phyloP scores from a whole-genome alignment of 2,329 filamentous ascomycete genomes.

The Beauveria brongniartii region DNA sequence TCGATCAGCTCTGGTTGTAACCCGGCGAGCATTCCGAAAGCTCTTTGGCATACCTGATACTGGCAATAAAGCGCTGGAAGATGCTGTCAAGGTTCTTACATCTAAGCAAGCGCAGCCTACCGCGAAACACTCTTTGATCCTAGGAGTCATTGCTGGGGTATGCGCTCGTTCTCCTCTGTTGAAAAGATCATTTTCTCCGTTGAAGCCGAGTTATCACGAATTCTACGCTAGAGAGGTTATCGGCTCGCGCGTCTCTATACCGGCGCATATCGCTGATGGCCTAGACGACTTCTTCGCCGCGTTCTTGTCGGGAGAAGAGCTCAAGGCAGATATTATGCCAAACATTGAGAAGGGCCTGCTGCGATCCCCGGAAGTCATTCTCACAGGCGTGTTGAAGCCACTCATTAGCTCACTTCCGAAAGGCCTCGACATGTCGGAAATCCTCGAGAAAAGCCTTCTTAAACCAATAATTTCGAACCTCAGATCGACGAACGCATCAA shows the following conservation, averaged over 20 bases:
- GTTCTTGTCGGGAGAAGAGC: conserved; percentile 66
- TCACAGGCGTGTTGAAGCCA: conserved; percentile 69
- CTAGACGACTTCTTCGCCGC: conserved; percentile 74
- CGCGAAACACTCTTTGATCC: conserved; percentile 64
- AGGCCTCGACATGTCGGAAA: conserved; percentile 67
- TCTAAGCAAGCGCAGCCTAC: conserved; percentile 56
- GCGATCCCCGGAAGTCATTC: conserved; percentile 80
- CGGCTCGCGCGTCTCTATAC: conserved; percentile 64
- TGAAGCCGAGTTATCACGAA: conserved; percentile 65
- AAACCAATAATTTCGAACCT: conserved; percentile 85
- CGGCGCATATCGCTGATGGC: conserved; percentile 62
- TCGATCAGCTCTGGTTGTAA: conserved; percentile 67
- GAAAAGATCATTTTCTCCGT: conserved; percentile 50
- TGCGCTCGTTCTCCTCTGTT: conserved; percentile 61
- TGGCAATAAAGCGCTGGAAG: conserved; percentile 51
- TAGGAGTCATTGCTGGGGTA: conserved; percentile 84
- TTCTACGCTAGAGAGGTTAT: conserved; percentile 85
- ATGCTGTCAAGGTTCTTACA: conserved; percentile 59
- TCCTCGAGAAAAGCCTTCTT: conserved; percentile 63
- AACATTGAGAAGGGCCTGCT: conserved; percentile 82
- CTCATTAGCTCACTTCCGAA: conserved; percentile 63
- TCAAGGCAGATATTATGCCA: conserved; percentile 69
- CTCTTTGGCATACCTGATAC: conserved; percentile 53
- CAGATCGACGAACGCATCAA: conserved; percentile 76
- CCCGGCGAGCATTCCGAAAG: conserved; percentile 70